phyloP scores from a whole-genome alignment of 2,329 filamentous ascomycete genomes.

The Monascus ruber region DNA sequence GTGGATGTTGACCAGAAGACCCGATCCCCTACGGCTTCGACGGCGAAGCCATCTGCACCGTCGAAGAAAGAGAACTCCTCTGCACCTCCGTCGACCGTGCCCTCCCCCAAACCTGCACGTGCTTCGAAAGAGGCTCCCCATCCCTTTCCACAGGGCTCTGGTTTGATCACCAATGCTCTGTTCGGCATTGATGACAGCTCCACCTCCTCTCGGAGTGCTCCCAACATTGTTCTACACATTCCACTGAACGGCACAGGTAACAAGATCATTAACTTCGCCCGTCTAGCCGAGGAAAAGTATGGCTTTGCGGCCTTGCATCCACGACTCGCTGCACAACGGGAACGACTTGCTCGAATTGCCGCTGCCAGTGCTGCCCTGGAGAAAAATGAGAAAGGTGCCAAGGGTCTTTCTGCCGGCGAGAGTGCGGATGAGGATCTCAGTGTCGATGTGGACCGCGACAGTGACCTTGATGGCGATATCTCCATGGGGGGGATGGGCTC shows the following conservation, averaged over 20 bases:
- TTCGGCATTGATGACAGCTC: conserved; percentile 43
- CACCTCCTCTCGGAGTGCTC: conserved; percentile 38
- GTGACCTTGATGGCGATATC: conserved; percentile 40
- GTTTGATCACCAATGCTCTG: conserved; percentile 50
- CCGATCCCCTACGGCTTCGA: conserved; percentile 3
- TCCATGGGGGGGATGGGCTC: conserved; percentile 30
- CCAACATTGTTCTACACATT: conserved; percentile 75
- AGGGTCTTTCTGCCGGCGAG: conserved; percentile 60
- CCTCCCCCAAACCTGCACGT: conserved; percentile 45
- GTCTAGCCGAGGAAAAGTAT: conserved; percentile 84
- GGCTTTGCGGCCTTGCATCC: conserved; percentile 92
- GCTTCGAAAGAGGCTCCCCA: conserved; percentile 41
- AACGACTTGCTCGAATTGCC: conserved; percentile 76
- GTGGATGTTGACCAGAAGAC: conserved; percentile 15
- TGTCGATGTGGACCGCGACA: conserved; percentile 70
- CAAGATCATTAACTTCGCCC: conserved; percentile 90
- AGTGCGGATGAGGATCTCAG: conserved; percentile 70
- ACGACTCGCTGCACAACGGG: conserved; percentile 74
- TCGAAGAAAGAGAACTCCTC: conserved; percentile 35
- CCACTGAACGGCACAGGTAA: conserved; percentile 71
- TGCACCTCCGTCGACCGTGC: conserved; percentile 40
- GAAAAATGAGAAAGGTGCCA: conserved; percentile 55
- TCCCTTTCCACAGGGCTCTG: conserved; percentile 50
- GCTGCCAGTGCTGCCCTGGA: conserved; percentile 80
- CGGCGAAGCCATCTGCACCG: conserved; percentile 17